A percentile compares a stretch with the other conserved stretches of the same genome.
These are phyloP conservation scores for Ophiocordyceps unilateralis DNA, from an alignment of 2,329 filamentous ascomycete species.

Conservation along the genomic window DNA sequence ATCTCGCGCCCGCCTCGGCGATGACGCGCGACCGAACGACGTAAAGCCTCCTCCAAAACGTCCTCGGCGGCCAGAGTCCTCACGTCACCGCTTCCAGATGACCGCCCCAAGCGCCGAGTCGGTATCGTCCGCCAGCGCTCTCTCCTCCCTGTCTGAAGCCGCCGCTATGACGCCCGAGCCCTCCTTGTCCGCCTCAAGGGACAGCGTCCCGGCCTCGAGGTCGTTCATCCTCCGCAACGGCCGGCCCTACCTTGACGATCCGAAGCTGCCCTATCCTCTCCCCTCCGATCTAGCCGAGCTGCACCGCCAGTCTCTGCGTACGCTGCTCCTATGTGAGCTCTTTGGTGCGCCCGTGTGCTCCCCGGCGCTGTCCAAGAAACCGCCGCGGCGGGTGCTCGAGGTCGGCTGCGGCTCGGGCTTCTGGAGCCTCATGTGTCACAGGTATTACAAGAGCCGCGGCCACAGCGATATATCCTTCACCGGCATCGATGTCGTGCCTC, in stretches of 20 bases:
- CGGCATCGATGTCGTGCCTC: conserved; percentile 63
- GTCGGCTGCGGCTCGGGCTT: conserved; percentile 76
- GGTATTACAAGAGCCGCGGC: conserved; percentile 55
- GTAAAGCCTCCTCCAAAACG: conserved; percentile 2
- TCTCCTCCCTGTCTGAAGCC: conserved; percentile 22
- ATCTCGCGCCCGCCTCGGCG: conserved; percentile 1
- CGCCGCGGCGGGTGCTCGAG: conserved; percentile 66
- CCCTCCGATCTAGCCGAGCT: conserved; percentile 77
- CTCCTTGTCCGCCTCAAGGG: conserved; percentile 19
- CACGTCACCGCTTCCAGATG: conserved; percentile 10
- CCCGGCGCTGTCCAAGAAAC: conserved; percentile 44
- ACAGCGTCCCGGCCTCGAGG: conserved; percentile 20
- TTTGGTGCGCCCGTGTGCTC: conserved; percentile 69
- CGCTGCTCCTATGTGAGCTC: conserved; percentile 63
- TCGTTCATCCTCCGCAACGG: conserved; percentile 61
- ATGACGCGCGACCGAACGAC: conserved; percentile 3
- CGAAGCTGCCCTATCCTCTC: conserved; percentile 58
- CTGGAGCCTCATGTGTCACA: conserved; percentile 80
- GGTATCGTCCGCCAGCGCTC: conserved; percentile 27
- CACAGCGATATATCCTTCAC: conserved; percentile 58
- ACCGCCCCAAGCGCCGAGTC: conserved; percentile 24
- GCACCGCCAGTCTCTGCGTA: conserved; percentile 72
- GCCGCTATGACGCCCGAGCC: conserved; percentile 33
- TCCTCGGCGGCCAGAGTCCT: conserved; percentile 1
- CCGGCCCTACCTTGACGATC: conserved; percentile 66